phyloP scores from a whole-genome alignment of 495 filamentous ascomycete species.

The Glonium stellatum region DNA sequence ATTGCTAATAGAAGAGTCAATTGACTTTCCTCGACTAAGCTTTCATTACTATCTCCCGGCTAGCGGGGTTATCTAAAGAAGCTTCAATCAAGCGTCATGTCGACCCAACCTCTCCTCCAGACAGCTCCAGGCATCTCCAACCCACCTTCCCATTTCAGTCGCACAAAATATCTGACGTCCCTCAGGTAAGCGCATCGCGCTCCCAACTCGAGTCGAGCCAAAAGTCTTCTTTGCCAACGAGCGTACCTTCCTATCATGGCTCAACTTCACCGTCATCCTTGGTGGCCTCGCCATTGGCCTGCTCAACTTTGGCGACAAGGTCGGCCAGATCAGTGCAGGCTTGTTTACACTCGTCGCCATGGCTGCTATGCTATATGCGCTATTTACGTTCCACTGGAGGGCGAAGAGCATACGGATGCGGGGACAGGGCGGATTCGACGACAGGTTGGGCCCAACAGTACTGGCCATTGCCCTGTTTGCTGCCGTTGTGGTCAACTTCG shows the following conservation, averaged over 20 bases:
- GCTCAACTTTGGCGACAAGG: constrained; percentile 92
- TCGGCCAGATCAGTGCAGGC: constrained; percentile 84
- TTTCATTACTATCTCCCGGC: background rate
- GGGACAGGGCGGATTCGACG: constrained; percentile 93
- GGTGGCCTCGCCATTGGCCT: constrained; percentile 92
- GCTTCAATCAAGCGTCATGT: constrained; percentile 51
- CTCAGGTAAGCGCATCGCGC: constrained; percentile 94
- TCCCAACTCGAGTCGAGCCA: constrained; percentile 94
- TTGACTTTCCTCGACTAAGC: background rate
- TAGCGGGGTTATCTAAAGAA: background rate
- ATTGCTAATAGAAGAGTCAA: background rate
- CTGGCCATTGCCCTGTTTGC: constrained; percentile 75
- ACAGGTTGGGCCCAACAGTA: constrained; percentile 86
- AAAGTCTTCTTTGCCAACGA: constrained; percentile 99
- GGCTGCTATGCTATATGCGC: constrained; percentile 89
- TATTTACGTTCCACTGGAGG: constrained; percentile 93
- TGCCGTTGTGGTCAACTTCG: constrained; percentile 90
- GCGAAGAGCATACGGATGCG: constrained; percentile 85
- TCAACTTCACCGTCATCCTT: constrained; percentile 98
- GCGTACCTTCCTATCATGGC: constrained; percentile 97
- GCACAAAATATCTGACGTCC: constrained; percentile 8
- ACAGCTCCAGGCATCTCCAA: constrained; percentile 63
- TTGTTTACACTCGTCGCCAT: constrained; percentile 94
- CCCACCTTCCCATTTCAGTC: constrained; percentile 4
- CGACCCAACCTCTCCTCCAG: constrained; percentile 90